Evolutionary conservation across 371 early-diverging fungal species (phyloP), one percentile per base, ranked within the genome.

Genomic region (Apophysomyces sp.): DNA sequence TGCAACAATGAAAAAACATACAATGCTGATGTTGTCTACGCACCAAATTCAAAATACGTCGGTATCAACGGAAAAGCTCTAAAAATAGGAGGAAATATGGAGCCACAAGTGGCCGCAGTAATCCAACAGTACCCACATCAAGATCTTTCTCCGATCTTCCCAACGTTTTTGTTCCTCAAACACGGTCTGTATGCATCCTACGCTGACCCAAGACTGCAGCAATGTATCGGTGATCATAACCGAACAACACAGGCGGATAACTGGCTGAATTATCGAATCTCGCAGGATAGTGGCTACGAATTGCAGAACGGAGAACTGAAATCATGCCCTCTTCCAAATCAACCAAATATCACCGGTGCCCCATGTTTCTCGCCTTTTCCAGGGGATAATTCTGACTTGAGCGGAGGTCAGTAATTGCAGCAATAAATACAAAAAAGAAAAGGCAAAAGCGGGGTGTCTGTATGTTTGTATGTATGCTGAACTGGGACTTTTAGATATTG

Each of bases 31-130:
- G 32, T 55, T 24, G 70, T 80, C 13, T 72, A 68, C 49, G 40
- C 68, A 28, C 67, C 72, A 41, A 51, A 67, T 27, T 69, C 76
- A 6, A 72, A 72, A 36, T 60, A 62, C 31, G 53, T 66, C 34
- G 76, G 60, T 2, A 72, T 80, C 39, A 71, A 81, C 58, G 79
- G 82, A 16, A 67, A 68, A 39, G 82, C 72, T 26, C 65, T 75
- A 6, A 62, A 78, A 3, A 21, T 18, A 44, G 44, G 21, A 44
- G 44, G 44, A 21, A 18, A 44, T 44, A 21, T 24, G 44, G 21
- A 18, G 15, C 44, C 24, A 18, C 6, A 24, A n/a, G 51, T 74
- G 11, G 72, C 73, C 21, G 34, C 60, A 2, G 64, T 71, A 16
- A 72, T 81, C 0, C 64, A 60, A 11, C 59, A 68, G n/a, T 74